Percentiles rank a stretch among this genome's conserved stretches.
Conservation (phyloP, 2,329 filamentous ascomycete species). For the Exserohilum turcica region DNA sequence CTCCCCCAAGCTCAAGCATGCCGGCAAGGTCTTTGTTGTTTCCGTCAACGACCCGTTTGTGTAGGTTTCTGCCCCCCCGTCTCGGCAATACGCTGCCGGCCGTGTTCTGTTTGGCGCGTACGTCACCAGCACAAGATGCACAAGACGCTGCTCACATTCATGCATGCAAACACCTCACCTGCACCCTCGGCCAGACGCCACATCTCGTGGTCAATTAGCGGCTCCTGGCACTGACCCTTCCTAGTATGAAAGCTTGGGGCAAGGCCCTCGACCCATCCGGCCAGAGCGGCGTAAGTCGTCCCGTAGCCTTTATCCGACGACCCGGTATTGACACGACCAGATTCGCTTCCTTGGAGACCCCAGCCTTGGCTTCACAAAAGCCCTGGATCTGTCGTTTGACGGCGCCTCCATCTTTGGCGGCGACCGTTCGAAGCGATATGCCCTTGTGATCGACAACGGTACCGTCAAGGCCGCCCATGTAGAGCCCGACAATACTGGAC, state of each 20-base stretch:
- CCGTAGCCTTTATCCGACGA: background rate
- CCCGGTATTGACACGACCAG: constrained; percentile 52
- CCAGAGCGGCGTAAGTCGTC: constrained; percentile 72
- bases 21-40: constrained; percentile 85
- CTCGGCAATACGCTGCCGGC: constrained; percentile 3
- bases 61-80: constrained; percentile 59
- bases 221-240: constrained; percentile 20
- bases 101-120: constrained; percentile 17
- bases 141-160: constrained; percentile 6
- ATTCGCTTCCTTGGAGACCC: constrained; percentile 90
- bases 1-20: constrained; percentile 75
- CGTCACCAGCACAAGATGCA: constrained; percentile 16
- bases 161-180: background rate
- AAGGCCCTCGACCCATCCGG: constrained; percentile 75
- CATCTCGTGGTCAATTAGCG: constrained; percentile 8
- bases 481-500: constrained; percentile 86
- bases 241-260: constrained; percentile 87
- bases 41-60: constrained; percentile 95
- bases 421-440: constrained; percentile 84
- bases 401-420: constrained; percentile 79
- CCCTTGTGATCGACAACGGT: constrained; percentile 79
- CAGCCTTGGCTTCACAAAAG: constrained; percentile 77
- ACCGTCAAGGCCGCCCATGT: constrained; percentile 81
- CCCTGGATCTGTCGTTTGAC: constrained; percentile 83
- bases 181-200: background rate